Conservation (phyloP, 306 rosid species). For the Bauhinia variegata region DNA sequence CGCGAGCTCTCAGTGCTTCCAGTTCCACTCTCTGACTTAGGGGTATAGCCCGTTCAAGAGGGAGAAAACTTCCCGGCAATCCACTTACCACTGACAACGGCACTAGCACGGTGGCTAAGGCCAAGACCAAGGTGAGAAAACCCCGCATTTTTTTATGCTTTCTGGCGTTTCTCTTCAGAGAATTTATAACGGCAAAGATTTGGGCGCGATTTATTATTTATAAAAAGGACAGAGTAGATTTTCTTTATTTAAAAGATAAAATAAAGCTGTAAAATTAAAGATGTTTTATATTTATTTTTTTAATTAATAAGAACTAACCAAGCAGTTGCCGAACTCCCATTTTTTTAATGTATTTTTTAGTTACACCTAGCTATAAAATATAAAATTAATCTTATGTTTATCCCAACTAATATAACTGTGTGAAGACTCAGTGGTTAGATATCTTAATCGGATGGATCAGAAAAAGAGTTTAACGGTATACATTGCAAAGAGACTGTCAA, state of each 20-base stretch:
- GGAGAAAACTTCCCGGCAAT: slow-evolving; percentile 51
- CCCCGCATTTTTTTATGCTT: slow-evolving; percentile 52
- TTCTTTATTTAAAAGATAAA: background rate
- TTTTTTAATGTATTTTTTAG: too few species aligned
- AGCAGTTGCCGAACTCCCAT: too few species aligned
- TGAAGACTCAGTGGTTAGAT: background rate
- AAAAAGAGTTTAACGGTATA: slow-evolving; percentile 25
- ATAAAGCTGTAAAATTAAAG: background rate
- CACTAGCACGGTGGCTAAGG: slow-evolving; percentile 23
- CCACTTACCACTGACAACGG: slow-evolving; percentile 46
- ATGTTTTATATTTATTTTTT: too few species aligned
- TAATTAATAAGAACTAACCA: background rate
- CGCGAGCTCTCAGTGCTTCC: slow-evolving; percentile 64
- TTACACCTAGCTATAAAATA: too few species aligned
- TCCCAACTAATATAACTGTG: background rate
- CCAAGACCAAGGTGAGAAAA: slow-evolving; percentile 38
- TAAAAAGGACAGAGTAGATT: background rate
- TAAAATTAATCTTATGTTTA: too few species aligned
- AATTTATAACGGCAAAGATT: slow-evolving; percentile 3
- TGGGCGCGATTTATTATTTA: background rate
- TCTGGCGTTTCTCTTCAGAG: slow-evolving; percentile 8
- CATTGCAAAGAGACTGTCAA: too few species aligned
- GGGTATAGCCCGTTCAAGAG: slow-evolving; percentile 66
- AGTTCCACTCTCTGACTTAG: slow-evolving; percentile 51
- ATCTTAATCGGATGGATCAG: slow-evolving; percentile 18